Conservation (phyloP, 2,329 filamentous ascomycete species). For the Penicillium digitatum region DNA sequence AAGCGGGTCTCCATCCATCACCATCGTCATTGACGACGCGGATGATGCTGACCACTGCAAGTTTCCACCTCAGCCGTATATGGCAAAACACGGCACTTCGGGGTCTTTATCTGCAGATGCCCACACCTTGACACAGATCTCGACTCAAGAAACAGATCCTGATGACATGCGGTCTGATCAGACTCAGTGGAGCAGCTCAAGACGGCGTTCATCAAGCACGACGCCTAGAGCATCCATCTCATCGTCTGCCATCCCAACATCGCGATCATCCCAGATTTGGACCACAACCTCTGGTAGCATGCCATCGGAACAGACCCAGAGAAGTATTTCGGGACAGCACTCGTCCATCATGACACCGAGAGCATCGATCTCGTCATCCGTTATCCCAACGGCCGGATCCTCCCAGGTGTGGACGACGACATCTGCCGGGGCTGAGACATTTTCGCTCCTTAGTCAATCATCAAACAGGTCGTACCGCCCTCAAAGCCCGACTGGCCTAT, state of each 20-base stretch:
- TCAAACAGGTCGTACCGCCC: neutral
- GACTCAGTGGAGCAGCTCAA: neutral
- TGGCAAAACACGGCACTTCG: conserved; percentile 3
- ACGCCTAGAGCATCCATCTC: conserved; percentile 4
- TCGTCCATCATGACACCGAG: conserved; percentile 1
- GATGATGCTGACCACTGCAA: neutral
- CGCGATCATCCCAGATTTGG: conserved; percentile 14
- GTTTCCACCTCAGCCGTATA: neutral
- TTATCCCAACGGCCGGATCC: conserved; percentile 4
- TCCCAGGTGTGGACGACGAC: conserved; percentile 14
- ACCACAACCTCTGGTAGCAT: conserved; percentile 5
- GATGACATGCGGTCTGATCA: neutral
- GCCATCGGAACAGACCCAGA: neutral
- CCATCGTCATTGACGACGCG: conserved; percentile 16
- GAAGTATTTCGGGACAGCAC: neutral
- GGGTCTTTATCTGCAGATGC: neutral
- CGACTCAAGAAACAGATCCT: conserved; percentile 1
- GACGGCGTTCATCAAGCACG: conserved; percentile 2
- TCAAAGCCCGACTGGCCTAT: neutral
- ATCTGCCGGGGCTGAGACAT: neutral
- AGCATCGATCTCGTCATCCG: conserved; percentile 1
- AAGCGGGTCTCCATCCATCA: conserved; percentile 24
- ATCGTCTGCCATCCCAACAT: neutral
- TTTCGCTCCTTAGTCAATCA: neutral
- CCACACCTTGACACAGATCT: conserved; percentile 4